Conservation (phyloP, 2,329 filamentous ascomycete genomes). For the Aspergillus ustus region DNA sequence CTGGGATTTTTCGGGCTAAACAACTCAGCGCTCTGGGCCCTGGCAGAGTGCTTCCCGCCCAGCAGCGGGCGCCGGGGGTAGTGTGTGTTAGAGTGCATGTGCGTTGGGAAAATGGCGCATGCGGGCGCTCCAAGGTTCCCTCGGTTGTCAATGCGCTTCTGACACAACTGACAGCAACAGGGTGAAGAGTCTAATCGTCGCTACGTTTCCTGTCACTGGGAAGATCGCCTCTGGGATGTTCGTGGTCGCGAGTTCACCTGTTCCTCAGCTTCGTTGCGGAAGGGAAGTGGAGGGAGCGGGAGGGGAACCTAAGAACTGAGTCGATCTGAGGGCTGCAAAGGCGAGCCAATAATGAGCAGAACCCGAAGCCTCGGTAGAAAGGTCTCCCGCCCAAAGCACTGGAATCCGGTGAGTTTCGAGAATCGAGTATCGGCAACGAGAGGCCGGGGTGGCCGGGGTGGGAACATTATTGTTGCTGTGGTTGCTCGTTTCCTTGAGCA, state of each 20-base stretch:
- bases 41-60: not conserved
- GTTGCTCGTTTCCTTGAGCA: not conserved
- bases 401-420: conserved; percentile 2
- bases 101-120: conserved; percentile 4
- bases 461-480: conserved; percentile 25
- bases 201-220: conserved; percentile 6
- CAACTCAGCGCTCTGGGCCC: not conserved
- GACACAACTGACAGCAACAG: not conserved
- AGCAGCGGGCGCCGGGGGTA: not conserved
- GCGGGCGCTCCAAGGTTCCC: not conserved
- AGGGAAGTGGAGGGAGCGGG: conserved; percentile 7
- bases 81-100: conserved; percentile 2
- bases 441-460: conserved; percentile 3
- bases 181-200: not conserved
- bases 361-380: conserved; percentile 4
- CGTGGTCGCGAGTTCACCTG: conserved; percentile 13
- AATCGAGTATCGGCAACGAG: not conserved
- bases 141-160: not conserved
- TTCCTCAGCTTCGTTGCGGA: conserved; percentile 13
- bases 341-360: conserved; percentile 19
- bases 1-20: conserved; percentile 11
- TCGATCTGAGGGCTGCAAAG: conserved; percentile 14
- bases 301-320: not conserved
- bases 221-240: not conserved
- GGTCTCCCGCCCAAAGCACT: conserved; percentile 6